Percentiles rank a stretch among this genome's conserved stretches.
These are phyloP conservation scores for Picocystis sp. DNA, from an alignment of 163 green algal species.

Conservation along the genomic window DNA sequence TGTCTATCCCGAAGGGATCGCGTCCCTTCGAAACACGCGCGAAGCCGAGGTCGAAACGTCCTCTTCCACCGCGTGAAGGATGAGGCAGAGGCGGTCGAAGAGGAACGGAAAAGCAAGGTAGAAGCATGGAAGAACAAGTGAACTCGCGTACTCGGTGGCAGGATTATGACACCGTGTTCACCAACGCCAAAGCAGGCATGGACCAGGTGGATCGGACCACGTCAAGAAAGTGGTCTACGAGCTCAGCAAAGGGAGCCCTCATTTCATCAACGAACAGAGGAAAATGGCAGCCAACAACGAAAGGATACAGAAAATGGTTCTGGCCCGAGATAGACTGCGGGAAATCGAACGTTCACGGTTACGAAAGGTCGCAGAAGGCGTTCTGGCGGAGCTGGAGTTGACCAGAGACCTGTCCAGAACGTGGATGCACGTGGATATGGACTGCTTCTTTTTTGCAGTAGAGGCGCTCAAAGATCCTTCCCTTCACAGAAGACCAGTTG, in stretches of 20 bases:
- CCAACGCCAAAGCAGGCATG: constrained; percentile 74
- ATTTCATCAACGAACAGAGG: constrained; percentile 79
- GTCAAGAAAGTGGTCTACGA: constrained; percentile 76
- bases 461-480: constrained; percentile 58
- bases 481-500: constrained; percentile 33
- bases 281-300: constrained; percentile 47
- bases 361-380: constrained; percentile 28
- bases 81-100: too few species aligned
- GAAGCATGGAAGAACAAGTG: too few species aligned
- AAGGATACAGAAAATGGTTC: constrained; percentile 24
- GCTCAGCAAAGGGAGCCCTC: constrained; percentile 64
- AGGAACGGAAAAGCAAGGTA: too few species aligned
- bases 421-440: constrained; percentile 92
- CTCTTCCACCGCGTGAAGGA: too few species aligned
- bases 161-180: constrained; percentile 75
- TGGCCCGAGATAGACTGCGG: background rate
- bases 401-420: constrained; percentile 44
- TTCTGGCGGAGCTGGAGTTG: constrained; percentile 45
- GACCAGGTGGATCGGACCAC: constrained; percentile 17
- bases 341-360: background rate
- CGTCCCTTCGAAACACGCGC: too few species aligned
- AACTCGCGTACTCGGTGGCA: too few species aligned
- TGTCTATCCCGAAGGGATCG: too few species aligned
- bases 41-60: too few species aligned
- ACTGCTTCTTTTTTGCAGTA: constrained; percentile 70